Base-by-base conservation (phyloP, 139 green algal species). In the Microglena sp. region DNA sequence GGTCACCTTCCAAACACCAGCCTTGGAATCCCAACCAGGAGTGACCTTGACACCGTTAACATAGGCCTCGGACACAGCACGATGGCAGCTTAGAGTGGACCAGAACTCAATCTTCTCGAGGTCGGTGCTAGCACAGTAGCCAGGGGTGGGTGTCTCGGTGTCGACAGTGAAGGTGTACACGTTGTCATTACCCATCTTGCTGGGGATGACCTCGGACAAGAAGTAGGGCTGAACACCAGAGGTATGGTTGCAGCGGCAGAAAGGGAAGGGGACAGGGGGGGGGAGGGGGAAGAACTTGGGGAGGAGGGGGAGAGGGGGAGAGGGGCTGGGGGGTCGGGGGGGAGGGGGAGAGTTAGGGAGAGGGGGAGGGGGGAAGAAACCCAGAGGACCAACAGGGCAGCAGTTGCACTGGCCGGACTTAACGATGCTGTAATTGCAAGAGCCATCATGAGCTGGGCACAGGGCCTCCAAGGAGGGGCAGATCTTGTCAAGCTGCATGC, bases 401-500 rank as follows among this genome's bases (percentile, higher is more conserved):
- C 68, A 74, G 30, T 74, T 40, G 61, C 68, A 74, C 4, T 64
- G 43, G 30, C 43, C 68, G 31, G 22, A 33, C 60, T 75, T 55
- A 4, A 69, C 27, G 27, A 70, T 64, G 7, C 61, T 27, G 33
- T 70, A 70, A 7, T 4, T 50, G 68, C 68, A 75, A n/a, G 2
- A 28, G 55, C 61, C 61, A 11, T 69, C 60, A 27, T 54, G 50
- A 2, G 31, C 3, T 15, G 54, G 35, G 54, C 68, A 75, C 22
- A 75, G 62, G 53, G 53, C 8, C 18, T 26, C 21, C 3, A 60
- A 28, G 53, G 33, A n/a, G 53, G 53, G 7, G 53, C 53, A n/a
- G 3, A 2, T 60, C 24, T 3, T 33, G 58, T 45, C 32, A 15
- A 66, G 43, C 29, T 24, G 28, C 15, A 73, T 68, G 68, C 68